Evolutionary conservation across 2,329 filamentous ascomycete genomes (phyloP), one percentile per base, ranked within the genome.

Genomic region (Neonectria hederae): DNA sequence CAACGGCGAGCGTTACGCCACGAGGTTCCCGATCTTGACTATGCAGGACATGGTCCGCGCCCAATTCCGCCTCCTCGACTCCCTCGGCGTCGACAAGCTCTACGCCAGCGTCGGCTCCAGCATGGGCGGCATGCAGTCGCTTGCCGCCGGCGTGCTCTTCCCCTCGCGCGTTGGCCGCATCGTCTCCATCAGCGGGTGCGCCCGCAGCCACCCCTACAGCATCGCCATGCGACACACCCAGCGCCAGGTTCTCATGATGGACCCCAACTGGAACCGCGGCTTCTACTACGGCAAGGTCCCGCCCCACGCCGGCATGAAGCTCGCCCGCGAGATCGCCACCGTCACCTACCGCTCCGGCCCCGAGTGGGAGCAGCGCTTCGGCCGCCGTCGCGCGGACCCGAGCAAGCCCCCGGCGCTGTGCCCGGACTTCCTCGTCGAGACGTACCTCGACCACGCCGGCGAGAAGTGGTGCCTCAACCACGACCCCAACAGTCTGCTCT

Each of bases 201-300:
- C 95, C 0, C 86, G 96, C 68, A 97, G 92, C 72, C 96, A 99
- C 77, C 96, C 96, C 0, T 99, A 99, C 82, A 97, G 94, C 78
- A 97, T 99, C 77, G 96, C 96, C 35, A 97, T 99, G 95, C 90
- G 96, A 58, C 96, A 99, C 80, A 97, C 95, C 0, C 96, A 99
- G 80, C 90, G 96, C 28, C 96, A 98, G 82, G 96, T 97, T 1
- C 86, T 99, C 52, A 98, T 99, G 94, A 97, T 97, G 91, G 96
- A 99, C 74, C 94, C 94, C 2, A 94, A 97, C 75, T 99, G 96
- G 96, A 92, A 93, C 71, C 89, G 96, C 38, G 96, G 96, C 2
- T 97, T 95, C 81, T 98, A 98, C 83, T 97, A 97, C 76, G 91
- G 90, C 74, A 83, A 84, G 45, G 89, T 99, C 7, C 96, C 96